These are phyloP conservation scores for Setaria viridis DNA, from an alignment of 202 grass and related monocot species.

Conservation along the genomic window DNA sequence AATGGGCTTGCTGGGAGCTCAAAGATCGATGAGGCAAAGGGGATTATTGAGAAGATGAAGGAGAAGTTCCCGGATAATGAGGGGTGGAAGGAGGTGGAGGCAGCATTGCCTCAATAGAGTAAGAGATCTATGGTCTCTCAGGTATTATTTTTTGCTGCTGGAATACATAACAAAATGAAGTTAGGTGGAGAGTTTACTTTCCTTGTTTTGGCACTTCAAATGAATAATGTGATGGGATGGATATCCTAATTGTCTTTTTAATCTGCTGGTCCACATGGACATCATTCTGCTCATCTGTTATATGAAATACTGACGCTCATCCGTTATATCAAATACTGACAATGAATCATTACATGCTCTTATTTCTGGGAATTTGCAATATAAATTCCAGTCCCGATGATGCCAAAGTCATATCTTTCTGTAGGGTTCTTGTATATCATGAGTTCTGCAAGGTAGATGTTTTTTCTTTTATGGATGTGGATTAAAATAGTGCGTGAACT, in stretches of 20 bases:
- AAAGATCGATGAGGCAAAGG: slow-evolving; percentile 75
- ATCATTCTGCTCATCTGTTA: not conserved
- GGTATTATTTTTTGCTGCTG: slow-evolving; percentile 26
- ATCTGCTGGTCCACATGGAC: not conserved
- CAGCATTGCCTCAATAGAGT: slow-evolving; percentile 61
- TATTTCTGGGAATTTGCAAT: slow-evolving; percentile 9
- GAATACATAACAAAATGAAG: not conserved
- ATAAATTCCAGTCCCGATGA: slow-evolving; percentile 10
- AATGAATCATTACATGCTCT: not conserved
- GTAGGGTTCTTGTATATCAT: not conserved
- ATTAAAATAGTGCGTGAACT: slow-evolving; percentile 11
- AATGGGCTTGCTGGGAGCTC: slow-evolving; percentile 67
- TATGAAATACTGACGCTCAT: not conserved
- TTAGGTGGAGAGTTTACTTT: not conserved
- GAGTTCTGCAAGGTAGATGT: not conserved
- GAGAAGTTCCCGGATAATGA: slow-evolving; percentile 81
- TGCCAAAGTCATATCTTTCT: slow-evolving; percentile 28
- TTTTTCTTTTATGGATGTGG: not conserved
- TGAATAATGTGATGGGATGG: slow-evolving; percentile 27
- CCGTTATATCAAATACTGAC: not conserved
- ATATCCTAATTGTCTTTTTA: slow-evolving; percentile 20
- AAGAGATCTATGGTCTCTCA: not conserved
- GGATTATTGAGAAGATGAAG: slow-evolving; percentile 83
- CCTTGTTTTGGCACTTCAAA: slow-evolving; percentile 14
- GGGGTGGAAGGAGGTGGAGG: slow-evolving; percentile 88